phyloP scores from a whole-genome alignment of 345 rosid genomes.

The Laguncularia racemosa region DNA sequence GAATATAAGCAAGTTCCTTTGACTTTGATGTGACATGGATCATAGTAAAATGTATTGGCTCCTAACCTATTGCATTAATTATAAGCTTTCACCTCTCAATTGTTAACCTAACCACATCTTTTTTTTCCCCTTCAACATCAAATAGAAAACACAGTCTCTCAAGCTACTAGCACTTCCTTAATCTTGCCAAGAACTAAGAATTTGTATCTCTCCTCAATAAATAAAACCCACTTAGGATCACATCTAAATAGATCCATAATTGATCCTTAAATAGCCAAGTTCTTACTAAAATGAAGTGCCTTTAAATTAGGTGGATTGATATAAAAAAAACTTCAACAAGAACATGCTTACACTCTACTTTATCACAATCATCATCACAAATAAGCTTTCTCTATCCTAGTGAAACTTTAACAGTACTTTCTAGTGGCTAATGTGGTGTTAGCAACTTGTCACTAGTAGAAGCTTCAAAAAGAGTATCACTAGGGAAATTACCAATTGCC shows the following conservation, averaged over 20 bases:
- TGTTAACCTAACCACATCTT: conserved; percentile 70
- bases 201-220: conserved; percentile 93
- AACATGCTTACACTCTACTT: conserved; percentile 77
- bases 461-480: conserved; percentile 51
- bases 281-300: no score
- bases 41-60: conserved; percentile 81
- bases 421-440: conserved; percentile 63
- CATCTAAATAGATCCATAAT: no score
- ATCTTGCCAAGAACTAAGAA: conserved; percentile 79
- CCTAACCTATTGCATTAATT: conserved; percentile 71
- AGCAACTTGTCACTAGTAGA: conserved; percentile 64
- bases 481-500: conserved; percentile 21
- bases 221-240: conserved; percentile 85
- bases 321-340: no score
- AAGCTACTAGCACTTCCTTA: conserved; percentile 39
- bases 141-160: conserved; percentile 82
- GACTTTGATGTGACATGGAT: conserved; percentile 71
- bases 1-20: conserved; percentile 60
- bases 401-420: conserved; percentile 39
- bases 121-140: conserved; percentile 90
- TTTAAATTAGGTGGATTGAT: no score
- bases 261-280: no score
- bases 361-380: conserved; percentile 91
- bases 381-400: conserved; percentile 85
- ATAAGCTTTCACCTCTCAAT: conserved; percentile 96